These are phyloP conservation scores for Acaromyces ingoldii DNA, from an alignment of 1,284 basidiomycete genomes.

Conservation along the genomic window DNA sequence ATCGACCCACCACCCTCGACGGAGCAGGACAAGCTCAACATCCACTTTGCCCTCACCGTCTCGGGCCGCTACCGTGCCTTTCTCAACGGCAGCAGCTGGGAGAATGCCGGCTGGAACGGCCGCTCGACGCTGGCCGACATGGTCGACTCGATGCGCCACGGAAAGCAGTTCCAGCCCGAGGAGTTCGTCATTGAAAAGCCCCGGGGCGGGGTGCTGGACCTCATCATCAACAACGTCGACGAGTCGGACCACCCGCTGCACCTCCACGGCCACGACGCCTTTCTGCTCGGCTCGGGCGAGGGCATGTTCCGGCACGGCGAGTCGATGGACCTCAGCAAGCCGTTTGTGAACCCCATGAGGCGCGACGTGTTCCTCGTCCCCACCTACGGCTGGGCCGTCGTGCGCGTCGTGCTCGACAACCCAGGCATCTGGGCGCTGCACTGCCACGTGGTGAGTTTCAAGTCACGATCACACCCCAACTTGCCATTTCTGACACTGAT, in stretches of 20 bases:
- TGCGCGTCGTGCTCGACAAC: constrained; percentile 18
- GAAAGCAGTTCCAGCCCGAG: constrained; percentile 17
- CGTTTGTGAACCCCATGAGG: constrained; percentile 46
- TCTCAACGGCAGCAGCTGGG: constrained; percentile 25
- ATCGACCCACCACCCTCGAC: constrained; percentile 22
- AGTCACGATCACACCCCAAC: no score
- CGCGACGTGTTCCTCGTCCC: constrained; percentile 46
- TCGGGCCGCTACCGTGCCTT: constrained; percentile 25
- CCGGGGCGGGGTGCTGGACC: constrained; percentile 6
- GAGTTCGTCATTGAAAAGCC: constrained; percentile 16
- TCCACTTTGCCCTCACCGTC: constrained; percentile 24
- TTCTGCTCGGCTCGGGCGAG: constrained; percentile 47
- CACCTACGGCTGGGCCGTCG: constrained; percentile 23
- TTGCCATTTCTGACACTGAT: no score
- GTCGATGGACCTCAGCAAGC: constrained; percentile 13
- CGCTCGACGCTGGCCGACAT: constrained; percentile 23
- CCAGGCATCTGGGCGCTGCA: constrained; percentile 19
- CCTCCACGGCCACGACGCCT: constrained; percentile 31
- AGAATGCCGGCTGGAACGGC: constrained; percentile 25
- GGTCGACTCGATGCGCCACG: constrained; percentile 17
- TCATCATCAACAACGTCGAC: constrained; percentile 48
- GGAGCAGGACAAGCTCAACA: constrained; percentile 20
- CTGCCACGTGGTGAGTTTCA: constrained; percentile 33
- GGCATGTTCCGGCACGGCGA: constrained; percentile 31
- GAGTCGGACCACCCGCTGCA: constrained; percentile 32